Percentiles rank a stretch among this genome's conserved stretches.
Conservation (phyloP, 2,329 filamentous ascomycete species). For the Trichoderma sp. region DNA sequence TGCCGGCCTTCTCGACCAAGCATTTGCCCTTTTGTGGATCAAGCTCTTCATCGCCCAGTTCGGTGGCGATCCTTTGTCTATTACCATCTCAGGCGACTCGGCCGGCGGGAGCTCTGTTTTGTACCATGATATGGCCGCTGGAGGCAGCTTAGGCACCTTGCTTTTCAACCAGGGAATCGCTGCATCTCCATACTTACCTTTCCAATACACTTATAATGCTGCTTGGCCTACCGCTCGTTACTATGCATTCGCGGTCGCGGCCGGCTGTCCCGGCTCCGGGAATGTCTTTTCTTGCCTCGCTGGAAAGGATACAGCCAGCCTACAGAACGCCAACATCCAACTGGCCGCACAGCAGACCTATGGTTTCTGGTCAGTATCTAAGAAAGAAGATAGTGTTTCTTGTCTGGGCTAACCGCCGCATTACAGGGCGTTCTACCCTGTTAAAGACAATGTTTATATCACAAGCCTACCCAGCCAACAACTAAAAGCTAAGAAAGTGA, state of each 20-base stretch:
- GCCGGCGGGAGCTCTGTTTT: background rate
- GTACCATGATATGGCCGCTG: background rate
- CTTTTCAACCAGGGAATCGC: background rate
- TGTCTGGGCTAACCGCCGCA: background rate
- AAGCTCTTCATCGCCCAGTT: background rate
- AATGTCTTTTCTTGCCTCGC: background rate
- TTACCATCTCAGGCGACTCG: background rate
- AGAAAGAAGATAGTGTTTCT: background rate
- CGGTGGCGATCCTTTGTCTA: background rate
- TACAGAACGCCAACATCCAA: background rate
- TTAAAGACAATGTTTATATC: background rate
- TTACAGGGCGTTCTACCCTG: background rate
- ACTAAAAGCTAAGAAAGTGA: background rate
- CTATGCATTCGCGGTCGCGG: background rate
- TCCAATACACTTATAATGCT: background rate
- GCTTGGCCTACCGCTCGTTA: background rate
- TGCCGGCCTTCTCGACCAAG: background rate
- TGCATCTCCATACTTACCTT: background rate
- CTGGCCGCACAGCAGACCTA: background rate
- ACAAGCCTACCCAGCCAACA: background rate
- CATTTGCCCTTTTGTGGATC: background rate
- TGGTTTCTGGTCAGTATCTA: background rate
- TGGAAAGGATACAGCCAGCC: background rate
- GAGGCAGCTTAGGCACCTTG: background rate
- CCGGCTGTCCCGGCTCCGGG: background rate